A percentile compares a stretch with the other conserved stretches of the same genome.
phyloP scores from a whole-genome alignment of 371 early-diverging fungal species.

The Saksenaea vasiformis region DNA sequence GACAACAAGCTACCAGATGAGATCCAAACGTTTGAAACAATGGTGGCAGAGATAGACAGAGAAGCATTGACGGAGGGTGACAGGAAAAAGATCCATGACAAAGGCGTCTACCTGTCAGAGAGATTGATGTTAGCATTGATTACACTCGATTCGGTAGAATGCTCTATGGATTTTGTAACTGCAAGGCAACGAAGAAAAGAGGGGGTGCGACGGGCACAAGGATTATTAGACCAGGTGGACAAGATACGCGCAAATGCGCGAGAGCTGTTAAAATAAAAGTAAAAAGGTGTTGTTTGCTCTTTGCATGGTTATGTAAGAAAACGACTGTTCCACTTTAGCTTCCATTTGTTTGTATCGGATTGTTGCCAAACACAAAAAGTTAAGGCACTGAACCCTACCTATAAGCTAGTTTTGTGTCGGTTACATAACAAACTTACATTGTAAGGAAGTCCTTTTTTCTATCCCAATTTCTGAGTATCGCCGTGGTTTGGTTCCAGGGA shows the following conservation, averaged over 20 bases:
- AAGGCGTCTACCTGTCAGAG: conserved; percentile 53
- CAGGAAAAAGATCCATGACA: conserved; percentile 47
- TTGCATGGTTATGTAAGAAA: too few relatives aligned
- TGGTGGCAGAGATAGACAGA: conserved; percentile 12
- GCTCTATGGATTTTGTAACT: conserved; percentile 55
- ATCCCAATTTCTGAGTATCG: too few relatives aligned
- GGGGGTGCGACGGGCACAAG: conserved; percentile 55
- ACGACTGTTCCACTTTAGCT: too few relatives aligned
- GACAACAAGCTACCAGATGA: conserved; percentile 15
- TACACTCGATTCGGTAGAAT: conserved; percentile 57
- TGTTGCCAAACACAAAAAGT: too few relatives aligned
- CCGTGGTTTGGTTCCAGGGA: too few relatives aligned
- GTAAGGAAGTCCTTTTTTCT: too few relatives aligned
- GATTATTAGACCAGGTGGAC: conserved; percentile 55
- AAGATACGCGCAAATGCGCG: conserved; percentile 25
- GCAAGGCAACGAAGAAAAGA: conserved; percentile 62
- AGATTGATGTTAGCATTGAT: conserved; percentile 57
- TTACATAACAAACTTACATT: too few relatives aligned
- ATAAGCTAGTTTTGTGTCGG: too few relatives aligned
- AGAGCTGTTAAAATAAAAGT: not conserved
- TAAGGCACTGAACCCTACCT: too few relatives aligned
- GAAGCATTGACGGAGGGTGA: conserved; percentile 15
- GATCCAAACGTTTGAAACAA: conserved; percentile 21
- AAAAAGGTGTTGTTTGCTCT: not conserved
- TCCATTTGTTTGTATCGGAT: too few relatives aligned